Evolutionary conservation across 1,284 basidiomycete species (phyloP), one percentile per base, ranked within the genome.

Genomic region (Mycosarcoma mackinlayi): DNA sequence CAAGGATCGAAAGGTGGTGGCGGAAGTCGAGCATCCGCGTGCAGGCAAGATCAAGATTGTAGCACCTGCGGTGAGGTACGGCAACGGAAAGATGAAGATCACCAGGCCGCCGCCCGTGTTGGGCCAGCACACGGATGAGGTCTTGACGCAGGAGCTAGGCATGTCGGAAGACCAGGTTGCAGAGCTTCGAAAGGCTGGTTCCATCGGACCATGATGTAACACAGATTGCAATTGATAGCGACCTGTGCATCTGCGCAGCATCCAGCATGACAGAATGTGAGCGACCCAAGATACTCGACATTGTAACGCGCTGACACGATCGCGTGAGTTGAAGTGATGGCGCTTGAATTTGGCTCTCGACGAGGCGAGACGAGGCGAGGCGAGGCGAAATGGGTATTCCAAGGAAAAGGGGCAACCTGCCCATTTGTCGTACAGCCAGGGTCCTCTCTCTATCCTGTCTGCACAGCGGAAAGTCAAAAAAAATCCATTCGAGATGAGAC

Each of bases 21-120:
- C 87, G 31, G 88, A 89, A 71, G 85, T 92, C 23, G 86, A 90
- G 40, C 81, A 77, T 59, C 88, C 90, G 24, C 86, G 90, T 37
- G 88, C 91, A 7, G 93, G 94, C 9, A 90, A 86, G 76, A 87
- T 97, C 83, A 93, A 92, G 83, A 85, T 97, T 57, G 90, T 93
- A 4, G 89, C 89, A 1, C 92, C 94, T 3, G 89, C 94, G 0
- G 92, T 96, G 33, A 86, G 87, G 16, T 97, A 95, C 85, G 92
- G 95, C 76, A 92, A 92, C 3, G 85, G 88, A 78, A 89, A 90
- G 56, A 84, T 84, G 83, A 55, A 66, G 55, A 59, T 80, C 23
- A 64, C 60, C 0, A 40, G 71, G 16, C 57, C 76, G 4, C 78
- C 80, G 23, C 79, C 79, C 0, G 84, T 83, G 4, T 63, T 85